These are phyloP conservation scores for Symmetrospora coprosmae DNA, from an alignment of 768 basidiomycete species.

Conservation along the genomic window DNA sequence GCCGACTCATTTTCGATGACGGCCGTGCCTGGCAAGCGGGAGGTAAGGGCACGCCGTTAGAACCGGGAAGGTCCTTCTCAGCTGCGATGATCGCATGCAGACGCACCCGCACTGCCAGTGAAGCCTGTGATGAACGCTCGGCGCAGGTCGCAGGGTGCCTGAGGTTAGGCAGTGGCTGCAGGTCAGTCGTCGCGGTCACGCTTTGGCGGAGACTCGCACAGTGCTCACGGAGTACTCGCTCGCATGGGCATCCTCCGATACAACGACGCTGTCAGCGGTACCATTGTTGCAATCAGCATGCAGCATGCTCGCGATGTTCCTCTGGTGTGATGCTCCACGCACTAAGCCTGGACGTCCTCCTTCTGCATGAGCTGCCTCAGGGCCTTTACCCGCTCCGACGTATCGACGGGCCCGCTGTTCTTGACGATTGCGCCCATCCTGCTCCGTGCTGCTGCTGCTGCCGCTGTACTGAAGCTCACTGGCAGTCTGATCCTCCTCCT, in stretches of 20 bases:
- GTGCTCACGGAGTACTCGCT: slow-evolving; percentile 36
- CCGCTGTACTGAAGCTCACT: too few species aligned
- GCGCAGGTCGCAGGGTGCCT: slow-evolving; percentile 36
- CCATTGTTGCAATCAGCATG: not conserved
- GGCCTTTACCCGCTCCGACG: slow-evolving; percentile 48
- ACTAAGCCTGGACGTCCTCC: slow-evolving; percentile 50
- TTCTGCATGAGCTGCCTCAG: slow-evolving; percentile 59
- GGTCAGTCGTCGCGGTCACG: not conserved
- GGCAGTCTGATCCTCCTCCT: too few species aligned
- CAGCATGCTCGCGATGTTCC: not conserved
- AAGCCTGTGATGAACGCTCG: slow-evolving; percentile 85
- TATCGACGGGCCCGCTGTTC: slow-evolving; percentile 38
- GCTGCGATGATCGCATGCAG: too few species aligned
- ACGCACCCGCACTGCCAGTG: slow-evolving; percentile 72
- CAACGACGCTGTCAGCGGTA: slow-evolving; percentile 48
- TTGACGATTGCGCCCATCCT: slow-evolving; percentile 20
- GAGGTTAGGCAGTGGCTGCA: too few species aligned
- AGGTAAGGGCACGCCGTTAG: not conserved
- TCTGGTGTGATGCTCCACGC: slow-evolving; percentile 23
- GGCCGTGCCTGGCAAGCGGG: slow-evolving; percentile 49
- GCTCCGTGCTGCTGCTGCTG: slow-evolving; percentile 1
- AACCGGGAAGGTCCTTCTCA: not conserved
- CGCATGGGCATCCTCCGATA: slow-evolving; percentile 85
- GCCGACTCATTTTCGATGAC: slow-evolving; percentile 58
- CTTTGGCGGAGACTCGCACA: not conserved